phyloP scores from a whole-genome alignment of 257 asterid species.

The Solanum peruvianum region DNA sequence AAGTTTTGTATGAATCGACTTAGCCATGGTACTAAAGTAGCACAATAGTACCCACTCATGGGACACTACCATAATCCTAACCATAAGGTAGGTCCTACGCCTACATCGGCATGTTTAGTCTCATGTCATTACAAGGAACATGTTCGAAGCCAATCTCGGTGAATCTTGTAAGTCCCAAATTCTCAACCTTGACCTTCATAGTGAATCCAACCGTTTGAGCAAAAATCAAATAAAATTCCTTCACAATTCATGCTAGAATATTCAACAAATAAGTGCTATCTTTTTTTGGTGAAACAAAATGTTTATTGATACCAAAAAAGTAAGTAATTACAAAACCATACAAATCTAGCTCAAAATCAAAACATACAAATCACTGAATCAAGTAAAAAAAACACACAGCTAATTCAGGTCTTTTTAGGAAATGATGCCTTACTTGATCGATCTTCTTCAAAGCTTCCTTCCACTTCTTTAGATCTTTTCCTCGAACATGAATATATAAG shows the following conservation, averaged over 20 bases:
- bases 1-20: background rate
- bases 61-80: background rate
- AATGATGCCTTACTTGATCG: no score
- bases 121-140: background rate
- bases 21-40: background rate
- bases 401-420: no score
- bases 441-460: no score
- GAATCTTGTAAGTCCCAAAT: background rate
- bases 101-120: background rate
- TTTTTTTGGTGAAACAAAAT: no score
- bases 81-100: background rate
- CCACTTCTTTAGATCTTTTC: no score
- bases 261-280: background rate
- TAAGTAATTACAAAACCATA: no score
- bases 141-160: background rate
- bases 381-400: no score
- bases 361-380: no score
- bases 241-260: background rate
- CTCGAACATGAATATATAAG: no score
- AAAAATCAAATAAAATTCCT: background rate
- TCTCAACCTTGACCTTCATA: background rate
- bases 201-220: background rate
- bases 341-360: no score
- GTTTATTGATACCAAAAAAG: no score
- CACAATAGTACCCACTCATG: background rate